phyloP scores from a whole-genome alignment of 2,329 filamentous ascomycete species.

The Cladosporium velox region DNA sequence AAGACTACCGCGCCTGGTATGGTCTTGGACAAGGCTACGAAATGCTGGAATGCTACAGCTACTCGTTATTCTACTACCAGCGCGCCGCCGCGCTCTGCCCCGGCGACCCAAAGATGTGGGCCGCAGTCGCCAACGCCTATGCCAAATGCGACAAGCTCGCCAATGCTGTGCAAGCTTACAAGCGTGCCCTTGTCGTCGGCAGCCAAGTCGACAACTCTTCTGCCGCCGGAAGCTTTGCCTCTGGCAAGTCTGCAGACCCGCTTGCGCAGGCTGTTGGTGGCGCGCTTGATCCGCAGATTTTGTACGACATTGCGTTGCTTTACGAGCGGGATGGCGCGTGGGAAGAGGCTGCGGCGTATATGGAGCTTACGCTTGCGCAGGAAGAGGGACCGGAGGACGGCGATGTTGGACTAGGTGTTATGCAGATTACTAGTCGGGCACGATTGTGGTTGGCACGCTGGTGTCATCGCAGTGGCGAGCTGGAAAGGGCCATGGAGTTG shows the following conservation, averaged over 20 bases:
- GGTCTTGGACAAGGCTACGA: conserved; percentile 96
- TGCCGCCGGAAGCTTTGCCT: conserved; percentile 49
- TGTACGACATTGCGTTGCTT: conserved; percentile 85
- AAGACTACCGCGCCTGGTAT: conserved; percentile 98
- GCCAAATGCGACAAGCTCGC: conserved; percentile 82
- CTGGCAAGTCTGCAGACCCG: conserved; percentile 41
- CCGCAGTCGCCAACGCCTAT: conserved; percentile 88
- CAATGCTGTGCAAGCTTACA: conserved; percentile 94
- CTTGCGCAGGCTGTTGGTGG: conserved; percentile 51
- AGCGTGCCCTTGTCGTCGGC: conserved; percentile 85
- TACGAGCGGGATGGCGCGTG: conserved; percentile 79
- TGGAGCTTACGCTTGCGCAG: conserved; percentile 93
- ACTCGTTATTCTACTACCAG: conserved; percentile 97
- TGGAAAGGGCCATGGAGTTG: conserved; percentile 72
- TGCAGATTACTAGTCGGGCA: conserved; percentile 86
- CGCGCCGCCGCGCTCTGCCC: conserved; percentile 89
- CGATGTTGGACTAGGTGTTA: conserved; percentile 72
- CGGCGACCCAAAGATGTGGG: conserved; percentile 98
- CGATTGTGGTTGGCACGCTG: conserved; percentile 89
- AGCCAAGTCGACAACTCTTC: conserved; percentile 72
- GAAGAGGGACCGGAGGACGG: conserved; percentile 68
- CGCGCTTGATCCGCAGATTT: conserved; percentile 82
- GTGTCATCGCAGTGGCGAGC: conserved; percentile 75
- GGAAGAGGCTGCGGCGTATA: conserved; percentile 83
- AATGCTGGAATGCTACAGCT: conserved; percentile 96